Conservation (phyloP, 768 basidiomycete genomes). For the Naganishia antarctica region DNA sequence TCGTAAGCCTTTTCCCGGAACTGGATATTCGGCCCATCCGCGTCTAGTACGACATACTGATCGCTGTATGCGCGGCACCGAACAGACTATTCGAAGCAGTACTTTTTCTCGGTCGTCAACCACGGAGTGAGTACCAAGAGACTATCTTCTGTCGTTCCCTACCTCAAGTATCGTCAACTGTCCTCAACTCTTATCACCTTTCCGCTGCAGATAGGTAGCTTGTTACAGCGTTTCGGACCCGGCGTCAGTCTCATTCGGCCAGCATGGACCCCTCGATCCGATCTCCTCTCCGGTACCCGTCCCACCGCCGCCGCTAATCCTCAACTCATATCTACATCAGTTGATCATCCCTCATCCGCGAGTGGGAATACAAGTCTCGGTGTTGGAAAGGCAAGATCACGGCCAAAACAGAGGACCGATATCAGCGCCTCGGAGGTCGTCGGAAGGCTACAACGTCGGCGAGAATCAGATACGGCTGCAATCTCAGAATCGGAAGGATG, state of each 20-base stretch:
- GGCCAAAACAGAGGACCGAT: background rate
- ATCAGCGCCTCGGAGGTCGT: background rate
- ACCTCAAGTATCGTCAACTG: no score
- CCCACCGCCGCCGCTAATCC: background rate
- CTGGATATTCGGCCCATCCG: no score
- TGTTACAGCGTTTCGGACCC: constrained; percentile 74
- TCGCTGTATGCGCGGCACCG: background rate
- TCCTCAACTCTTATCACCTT: background rate
- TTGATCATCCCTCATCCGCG: background rate
- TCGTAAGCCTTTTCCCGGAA: constrained; percentile 31
- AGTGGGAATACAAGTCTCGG: background rate
- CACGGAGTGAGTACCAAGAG: constrained; percentile 56
- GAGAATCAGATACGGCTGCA: background rate
- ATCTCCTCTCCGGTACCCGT: no score
- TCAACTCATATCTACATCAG: background rate
- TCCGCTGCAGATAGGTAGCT: constrained; percentile 58
- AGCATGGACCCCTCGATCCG: constrained; percentile 59
- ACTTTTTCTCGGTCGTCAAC: constrained; percentile 86
- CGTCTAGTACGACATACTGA: no score
- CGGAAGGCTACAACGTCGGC: background rate
- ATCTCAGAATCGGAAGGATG: background rate
- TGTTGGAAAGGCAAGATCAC: background rate
- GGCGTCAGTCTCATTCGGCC: constrained; percentile 73
- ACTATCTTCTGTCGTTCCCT: background rate
- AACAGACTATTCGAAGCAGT: constrained; percentile 72